Percentiles rank a stretch among this genome's conserved stretches.
Evolutionary conservation across 768 basidiomycete species (phyloP).

Genomic region (Paxillus rubicundulus): DNA sequence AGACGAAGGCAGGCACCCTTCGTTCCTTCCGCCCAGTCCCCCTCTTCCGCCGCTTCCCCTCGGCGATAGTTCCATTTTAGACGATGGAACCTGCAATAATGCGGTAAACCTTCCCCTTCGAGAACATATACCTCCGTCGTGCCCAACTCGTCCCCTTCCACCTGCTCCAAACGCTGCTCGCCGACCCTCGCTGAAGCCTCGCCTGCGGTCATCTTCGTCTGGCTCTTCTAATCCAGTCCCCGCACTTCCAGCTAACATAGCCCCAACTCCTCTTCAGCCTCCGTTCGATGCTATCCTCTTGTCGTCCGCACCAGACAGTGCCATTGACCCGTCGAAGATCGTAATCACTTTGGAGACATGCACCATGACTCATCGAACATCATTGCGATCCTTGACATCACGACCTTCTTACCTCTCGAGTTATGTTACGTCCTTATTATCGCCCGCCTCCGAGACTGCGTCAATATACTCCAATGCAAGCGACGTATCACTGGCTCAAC

Average conservation of each 20-base stretch:
- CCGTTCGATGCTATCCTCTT: constrained; percentile 69
- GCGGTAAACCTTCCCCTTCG: constrained; percentile 22
- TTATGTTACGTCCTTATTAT: constrained; percentile 50
- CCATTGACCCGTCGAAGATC: constrained; percentile 55
- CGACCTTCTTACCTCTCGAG: constrained; percentile 63
- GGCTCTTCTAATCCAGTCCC: constrained; percentile 49
- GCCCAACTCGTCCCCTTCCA: constrained; percentile 34
- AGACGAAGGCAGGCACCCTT: constrained; percentile 17
- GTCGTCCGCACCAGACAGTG: constrained; percentile 48
- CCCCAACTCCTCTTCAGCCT: constrained; percentile 45
- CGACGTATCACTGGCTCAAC: constrained; percentile 26
- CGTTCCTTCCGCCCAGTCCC: constrained; percentile 39
- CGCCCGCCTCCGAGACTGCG: constrained; percentile 43
- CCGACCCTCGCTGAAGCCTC: constrained; percentile 37
- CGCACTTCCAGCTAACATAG: constrained; percentile 45
- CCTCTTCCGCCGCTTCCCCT: constrained; percentile 55
- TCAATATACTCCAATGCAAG: constrained; percentile 57
- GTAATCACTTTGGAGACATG: constrained; percentile 76
- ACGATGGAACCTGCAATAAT: constrained; percentile 11
- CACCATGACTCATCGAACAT: constrained; percentile 63
- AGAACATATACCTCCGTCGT: constrained; percentile 29
- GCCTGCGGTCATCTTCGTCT: constrained; percentile 18
- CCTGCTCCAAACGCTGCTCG: constrained; percentile 22
- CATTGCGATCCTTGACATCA: constrained; percentile 62
- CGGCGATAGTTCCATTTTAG: constrained; percentile 4